A percentile compares a stretch with the other conserved stretches of the same genome.
Evolutionary conservation across 257 asterid genomes (phyloP).

Genomic region (Petunia axillaris): DNA sequence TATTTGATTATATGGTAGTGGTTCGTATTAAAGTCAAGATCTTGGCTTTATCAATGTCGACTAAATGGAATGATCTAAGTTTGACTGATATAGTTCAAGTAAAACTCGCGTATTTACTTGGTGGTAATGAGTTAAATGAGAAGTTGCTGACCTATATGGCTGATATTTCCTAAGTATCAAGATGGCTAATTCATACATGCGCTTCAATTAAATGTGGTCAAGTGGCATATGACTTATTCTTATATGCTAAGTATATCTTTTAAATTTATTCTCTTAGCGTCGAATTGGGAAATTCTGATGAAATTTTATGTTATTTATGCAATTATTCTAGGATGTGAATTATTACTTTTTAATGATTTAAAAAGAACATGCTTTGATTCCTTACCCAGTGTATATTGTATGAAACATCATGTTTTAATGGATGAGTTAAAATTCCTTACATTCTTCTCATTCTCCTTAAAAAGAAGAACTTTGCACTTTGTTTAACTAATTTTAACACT

Average conservation of each 20-base stretch:
- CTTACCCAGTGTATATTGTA: not conserved
- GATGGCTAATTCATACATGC: not conserved
- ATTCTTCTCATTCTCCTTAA: constrained; percentile 7
- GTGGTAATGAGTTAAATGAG: constrained; percentile 25
- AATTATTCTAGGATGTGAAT: not conserved
- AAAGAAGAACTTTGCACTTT: constrained; percentile 8
- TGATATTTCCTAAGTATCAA: constrained; percentile 1
- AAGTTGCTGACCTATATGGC: constrained; percentile 14
- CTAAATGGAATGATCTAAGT: constrained; percentile 25
- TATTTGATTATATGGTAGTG: not conserved
- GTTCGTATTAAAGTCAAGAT: constrained; percentile 1
- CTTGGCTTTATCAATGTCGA: not conserved
- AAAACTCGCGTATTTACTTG: constrained; percentile 24
- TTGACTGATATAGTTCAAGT: constrained; percentile 33
- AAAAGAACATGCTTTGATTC: constrained; percentile 17
- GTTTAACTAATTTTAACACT: not conserved
- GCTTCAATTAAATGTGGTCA: constrained; percentile 2
- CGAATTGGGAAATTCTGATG: not conserved
- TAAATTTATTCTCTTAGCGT: not conserved
- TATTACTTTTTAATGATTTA: not conserved
- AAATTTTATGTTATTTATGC: not conserved
- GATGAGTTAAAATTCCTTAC: not conserved
- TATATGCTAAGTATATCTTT: not conserved
- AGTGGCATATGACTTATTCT: constrained; percentile 12
- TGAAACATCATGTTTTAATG: not conserved